phyloP scores from a whole-genome alignment of 148 eudicot genomes.

The Camellia sinensis region DNA sequence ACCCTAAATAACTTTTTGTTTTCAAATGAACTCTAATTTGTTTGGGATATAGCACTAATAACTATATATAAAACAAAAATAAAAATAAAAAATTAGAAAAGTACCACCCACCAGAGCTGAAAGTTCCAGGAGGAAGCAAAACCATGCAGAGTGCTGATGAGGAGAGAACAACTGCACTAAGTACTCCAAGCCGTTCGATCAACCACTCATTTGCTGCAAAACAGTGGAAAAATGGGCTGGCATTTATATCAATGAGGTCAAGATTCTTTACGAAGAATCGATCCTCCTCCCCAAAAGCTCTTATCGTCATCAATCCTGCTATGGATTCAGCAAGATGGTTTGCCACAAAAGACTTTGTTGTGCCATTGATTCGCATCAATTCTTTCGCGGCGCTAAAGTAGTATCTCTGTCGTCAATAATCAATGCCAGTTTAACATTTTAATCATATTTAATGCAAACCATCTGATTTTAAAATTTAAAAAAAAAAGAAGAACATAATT shows the following conservation, averaged over 20 bases:
- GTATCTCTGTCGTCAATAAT: slow-evolving; percentile 42
- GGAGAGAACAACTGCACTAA: slow-evolving; percentile 66
- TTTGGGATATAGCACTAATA: no score
- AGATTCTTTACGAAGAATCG: slow-evolving; percentile 71
- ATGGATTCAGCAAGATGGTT: slow-evolving; percentile 80
- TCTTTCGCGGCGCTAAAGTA: slow-evolving; percentile 71
- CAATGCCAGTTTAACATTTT: not conserved
- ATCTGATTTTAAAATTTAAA: no score
- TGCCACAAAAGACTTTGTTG: slow-evolving; percentile 75
- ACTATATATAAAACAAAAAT: no score
- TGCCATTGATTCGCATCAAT: slow-evolving; percentile 82
- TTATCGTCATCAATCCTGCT: slow-evolving; percentile 67
- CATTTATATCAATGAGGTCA: slow-evolving; percentile 66
- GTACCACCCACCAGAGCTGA: slow-evolving; percentile 61
- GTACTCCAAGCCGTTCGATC: slow-evolving; percentile 69
- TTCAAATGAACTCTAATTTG: no score
- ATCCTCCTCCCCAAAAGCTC: slow-evolving; percentile 75
- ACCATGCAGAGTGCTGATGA: slow-evolving; percentile 76
- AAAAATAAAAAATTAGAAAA: not conserved
- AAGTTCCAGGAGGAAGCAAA: slow-evolving; percentile 73
- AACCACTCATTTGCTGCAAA: slow-evolving; percentile 83
- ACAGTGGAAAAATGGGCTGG: slow-evolving; percentile 67
- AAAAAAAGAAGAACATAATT: not conserved
- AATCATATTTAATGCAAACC: not conserved
- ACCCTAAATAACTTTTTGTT: no score